Base-by-base conservation (phyloP, 139 green algal species). In the Chlamydomonas urium region DNA sequence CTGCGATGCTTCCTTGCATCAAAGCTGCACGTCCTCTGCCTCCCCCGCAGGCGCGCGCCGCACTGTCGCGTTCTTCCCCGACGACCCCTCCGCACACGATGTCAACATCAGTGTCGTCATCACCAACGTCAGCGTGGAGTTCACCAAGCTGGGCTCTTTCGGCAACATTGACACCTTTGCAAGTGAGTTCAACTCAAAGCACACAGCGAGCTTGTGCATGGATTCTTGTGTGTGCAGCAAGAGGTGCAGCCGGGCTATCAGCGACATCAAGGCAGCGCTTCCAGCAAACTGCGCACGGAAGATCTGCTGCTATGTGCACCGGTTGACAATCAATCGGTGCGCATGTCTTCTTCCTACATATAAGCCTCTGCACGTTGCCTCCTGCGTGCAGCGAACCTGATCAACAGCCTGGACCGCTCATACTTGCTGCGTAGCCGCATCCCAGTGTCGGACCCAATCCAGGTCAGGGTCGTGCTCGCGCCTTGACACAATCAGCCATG, bases 371-470 rank as follows among this genome's bases (percentile, higher is more conserved):
- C n/a, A n/a, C n/a, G n/a, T n/a, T n/a, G n/a, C n/a, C n/a, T n/a
- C n/a, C n/a, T n/a, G n/a, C n/a, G n/a, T n/a, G n/a, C n/a, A n/a
- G n/a, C n/a, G 47, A 79, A 79, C 58, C 56, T 88, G 61, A 76
- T 88, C 37, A 82, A 79, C 74, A 72, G 28, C 34, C 66, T 81
- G 69, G 80, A 86, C 76, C 58, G 73, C n/a, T 71, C 47, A 24
- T 84, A 77, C 68, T 57, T 87, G 66, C 34, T 37, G 24, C 74
- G 60, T 2, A 38, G 69, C 19, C 60, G 59, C 36, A 66, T 35
- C 0, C 33, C 47, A 2, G 19, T 10, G 8, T 61, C 47, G 31
- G 77, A 87, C n/a, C 71, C 71, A 1, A 37, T 82, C 10, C 66
- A 76, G 70, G 75, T 80, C 23, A 1, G 73, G n/a, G n/a, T n/a